Evolutionary conservation across 164 flowering plant genomes (phyloP).

Genomic region (Platanus orientalis): DNA sequence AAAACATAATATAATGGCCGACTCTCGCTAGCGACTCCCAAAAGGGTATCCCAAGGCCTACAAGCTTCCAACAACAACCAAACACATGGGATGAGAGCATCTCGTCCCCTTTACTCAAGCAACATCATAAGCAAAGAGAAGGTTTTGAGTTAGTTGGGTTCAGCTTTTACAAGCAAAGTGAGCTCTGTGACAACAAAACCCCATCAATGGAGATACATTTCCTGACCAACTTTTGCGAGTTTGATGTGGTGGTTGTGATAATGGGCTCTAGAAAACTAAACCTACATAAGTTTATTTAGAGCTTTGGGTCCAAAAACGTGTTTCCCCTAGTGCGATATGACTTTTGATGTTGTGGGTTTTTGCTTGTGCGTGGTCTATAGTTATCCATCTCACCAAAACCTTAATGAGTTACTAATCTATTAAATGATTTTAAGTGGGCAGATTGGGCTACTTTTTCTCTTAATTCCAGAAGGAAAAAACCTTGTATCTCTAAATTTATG

Average conservation of each 20-base stretch:
- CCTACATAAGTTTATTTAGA: no score
- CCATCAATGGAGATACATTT: slow-evolving; percentile 7
- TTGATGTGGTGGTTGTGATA: background rate
- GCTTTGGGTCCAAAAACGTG: no score
- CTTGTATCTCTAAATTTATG: no score
- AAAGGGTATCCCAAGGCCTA: slow-evolving; percentile 2
- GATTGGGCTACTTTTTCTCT: no score
- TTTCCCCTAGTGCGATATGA: no score
- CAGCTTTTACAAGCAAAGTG: slow-evolving; percentile 13
- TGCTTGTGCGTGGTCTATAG: no score
- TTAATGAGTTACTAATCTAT: no score
- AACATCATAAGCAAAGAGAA: slow-evolving; percentile 12
- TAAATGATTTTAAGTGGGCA: no score
- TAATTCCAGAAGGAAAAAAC: no score
- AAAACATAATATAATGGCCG: background rate
- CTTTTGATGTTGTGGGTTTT: no score
- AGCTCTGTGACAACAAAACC: slow-evolving; percentile 12
- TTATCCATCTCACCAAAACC: no score
- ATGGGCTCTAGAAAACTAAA: background rate
- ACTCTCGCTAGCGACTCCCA: background rate
- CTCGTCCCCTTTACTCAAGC: slow-evolving; percentile 9
- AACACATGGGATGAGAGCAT: slow-evolving; percentile 11
- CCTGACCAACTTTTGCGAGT: slow-evolving; percentile 12
- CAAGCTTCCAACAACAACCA: slow-evolving; percentile 13
- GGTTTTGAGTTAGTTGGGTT: slow-evolving; percentile 5